Evolutionary conservation across 768 basidiomycete species (phyloP).

Genomic region (Termitomyces sp.): DNA sequence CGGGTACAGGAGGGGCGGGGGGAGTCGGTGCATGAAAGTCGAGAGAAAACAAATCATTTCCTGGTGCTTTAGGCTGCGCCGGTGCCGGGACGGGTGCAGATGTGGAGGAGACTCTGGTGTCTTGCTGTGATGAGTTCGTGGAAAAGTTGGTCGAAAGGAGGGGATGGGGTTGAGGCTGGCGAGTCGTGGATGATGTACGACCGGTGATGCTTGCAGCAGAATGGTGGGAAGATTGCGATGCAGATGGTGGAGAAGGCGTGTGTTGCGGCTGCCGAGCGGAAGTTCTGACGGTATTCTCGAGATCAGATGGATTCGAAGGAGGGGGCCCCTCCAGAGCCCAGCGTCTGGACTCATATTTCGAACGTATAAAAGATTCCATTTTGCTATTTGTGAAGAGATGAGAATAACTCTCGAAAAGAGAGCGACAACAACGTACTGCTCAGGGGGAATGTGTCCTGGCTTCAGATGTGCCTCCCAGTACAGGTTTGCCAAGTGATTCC

Average conservation of each 20-base stretch:
- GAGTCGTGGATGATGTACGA: slow-evolving; percentile 22
- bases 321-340: slow-evolving; percentile 93
- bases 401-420: not conserved
- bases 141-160: slow-evolving; percentile 42
- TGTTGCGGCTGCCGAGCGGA: slow-evolving; percentile 18
- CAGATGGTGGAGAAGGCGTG: slow-evolving; percentile 15
- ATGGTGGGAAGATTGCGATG: slow-evolving; percentile 19
- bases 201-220: slow-evolving; percentile 21
- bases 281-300: slow-evolving; percentile 43
- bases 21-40: slow-evolving; percentile 70
- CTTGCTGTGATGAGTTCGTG: slow-evolving; percentile 9
- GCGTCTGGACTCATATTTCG: slow-evolving; percentile 89
- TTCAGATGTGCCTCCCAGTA: slow-evolving; percentile 99
- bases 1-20: slow-evolving; percentile 18
- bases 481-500: slow-evolving; percentile 84
- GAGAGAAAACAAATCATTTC: slow-evolving; percentile 74
- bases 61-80: slow-evolving; percentile 25
- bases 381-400: slow-evolving; percentile 48
- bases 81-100: slow-evolving; percentile 25
- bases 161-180: slow-evolving; percentile 49
- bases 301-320: slow-evolving; percentile 72
- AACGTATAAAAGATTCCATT: slow-evolving; percentile 96
- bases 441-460: slow-evolving; percentile 84
- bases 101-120: slow-evolving; percentile 13
- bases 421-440: slow-evolving; percentile 64